phyloP scores from a whole-genome alignment of 148 eudicot genomes.

The Spergularia marina region DNA sequence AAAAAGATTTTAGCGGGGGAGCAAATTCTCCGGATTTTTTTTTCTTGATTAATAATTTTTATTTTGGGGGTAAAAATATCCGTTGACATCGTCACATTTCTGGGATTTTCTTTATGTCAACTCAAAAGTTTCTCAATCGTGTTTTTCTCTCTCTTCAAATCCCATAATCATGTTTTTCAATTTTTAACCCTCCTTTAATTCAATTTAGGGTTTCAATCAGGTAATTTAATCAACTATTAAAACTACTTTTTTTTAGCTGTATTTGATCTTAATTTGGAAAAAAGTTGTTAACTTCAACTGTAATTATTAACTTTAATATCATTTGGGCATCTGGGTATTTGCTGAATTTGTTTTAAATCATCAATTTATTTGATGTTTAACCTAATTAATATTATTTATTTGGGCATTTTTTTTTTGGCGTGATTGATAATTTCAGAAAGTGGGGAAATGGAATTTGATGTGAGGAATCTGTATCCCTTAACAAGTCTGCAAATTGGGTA shows the following conservation, averaged over 20 bases:
- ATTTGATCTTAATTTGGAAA: neutral
- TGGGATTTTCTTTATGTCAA: neutral
- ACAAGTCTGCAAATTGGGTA: constrained; percentile 69
- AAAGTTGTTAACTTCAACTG: neutral
- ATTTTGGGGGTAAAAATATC: constrained; percentile 1
- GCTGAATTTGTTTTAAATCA: neutral
- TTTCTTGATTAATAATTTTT: neutral
- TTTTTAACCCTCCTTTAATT: neutral
- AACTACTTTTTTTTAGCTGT: neutral
- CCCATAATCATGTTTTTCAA: neutral
- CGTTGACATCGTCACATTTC: constrained; percentile 2
- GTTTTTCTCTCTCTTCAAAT: neutral
- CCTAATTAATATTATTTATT: no score
- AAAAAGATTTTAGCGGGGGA: neutral
- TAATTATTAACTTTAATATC: neutral
- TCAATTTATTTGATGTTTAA: no score
- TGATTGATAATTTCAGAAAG: constrained; percentile 5
- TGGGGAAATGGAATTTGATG: constrained; percentile 33
- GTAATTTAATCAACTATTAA: neutral
- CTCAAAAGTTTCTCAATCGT: neutral
- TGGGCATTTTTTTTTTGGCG: no score
- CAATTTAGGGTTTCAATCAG: constrained; percentile 11
- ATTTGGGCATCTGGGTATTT: neutral
- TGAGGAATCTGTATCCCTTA: constrained; percentile 38
- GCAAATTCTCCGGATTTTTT: neutral